Evolutionary conservation across 768 basidiomycete species (phyloP).

Genomic region (Phanerochaete sordida): DNA sequence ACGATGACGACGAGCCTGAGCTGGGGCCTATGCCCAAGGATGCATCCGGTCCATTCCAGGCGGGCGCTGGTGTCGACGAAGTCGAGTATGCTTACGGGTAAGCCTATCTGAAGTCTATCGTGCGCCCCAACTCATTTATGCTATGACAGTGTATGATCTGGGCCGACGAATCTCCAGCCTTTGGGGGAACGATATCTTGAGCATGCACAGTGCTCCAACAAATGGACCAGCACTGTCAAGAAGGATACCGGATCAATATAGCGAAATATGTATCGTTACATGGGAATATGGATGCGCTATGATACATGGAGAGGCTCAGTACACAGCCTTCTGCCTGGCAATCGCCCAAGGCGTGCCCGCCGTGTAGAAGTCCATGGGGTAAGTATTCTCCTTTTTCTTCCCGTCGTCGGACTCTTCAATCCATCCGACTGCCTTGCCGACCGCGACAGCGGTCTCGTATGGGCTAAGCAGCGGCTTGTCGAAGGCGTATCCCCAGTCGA

Average conservation of each 20-base stretch:
- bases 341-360: constrained; percentile 76
- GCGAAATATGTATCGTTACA: not conserved
- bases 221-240: too few relatives aligned
- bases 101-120: constrained; percentile 30
- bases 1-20: constrained; percentile 70
- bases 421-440: constrained; percentile 71
- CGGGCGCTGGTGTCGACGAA: constrained; percentile 83
- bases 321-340: constrained; percentile 50
- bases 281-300: not conserved
- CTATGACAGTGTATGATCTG: not conserved
- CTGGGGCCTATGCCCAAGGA: constrained; percentile 77
- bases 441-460: constrained; percentile 87
- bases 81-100: constrained; percentile 88
- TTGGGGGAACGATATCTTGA: not conserved
- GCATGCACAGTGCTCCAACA: too few relatives aligned
- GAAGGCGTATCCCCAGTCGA: constrained; percentile 99
- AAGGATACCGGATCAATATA: not conserved
- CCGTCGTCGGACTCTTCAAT: constrained; percentile 33
- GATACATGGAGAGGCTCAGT: not conserved
- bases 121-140: too few relatives aligned
- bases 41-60: constrained; percentile 65
- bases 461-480: constrained; percentile 83
- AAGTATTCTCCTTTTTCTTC: constrained; percentile 42
- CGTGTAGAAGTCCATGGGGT: constrained; percentile 97
- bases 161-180: not conserved